Conservation (phyloP, 805 yeast species). For the Candida boleticola region DNA sequence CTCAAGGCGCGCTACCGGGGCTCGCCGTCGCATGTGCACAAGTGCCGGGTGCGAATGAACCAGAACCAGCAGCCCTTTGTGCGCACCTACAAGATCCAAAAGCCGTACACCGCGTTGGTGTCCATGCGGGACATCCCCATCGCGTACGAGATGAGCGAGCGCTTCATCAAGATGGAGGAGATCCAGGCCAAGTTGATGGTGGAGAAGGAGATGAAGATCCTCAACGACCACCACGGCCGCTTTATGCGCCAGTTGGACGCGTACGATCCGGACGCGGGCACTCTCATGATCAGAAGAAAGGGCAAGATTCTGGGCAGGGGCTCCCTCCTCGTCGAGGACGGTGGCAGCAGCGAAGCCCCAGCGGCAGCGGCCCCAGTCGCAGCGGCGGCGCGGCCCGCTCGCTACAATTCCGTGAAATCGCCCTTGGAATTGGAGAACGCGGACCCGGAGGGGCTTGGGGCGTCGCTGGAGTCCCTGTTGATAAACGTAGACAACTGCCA, state of each 20-base stretch:
- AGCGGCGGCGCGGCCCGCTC: neutral
- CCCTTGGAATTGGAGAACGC: neutral
- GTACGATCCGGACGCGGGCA: slow-evolving; percentile 3
- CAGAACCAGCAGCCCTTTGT: neutral
- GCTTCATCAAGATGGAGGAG: slow-evolving; percentile 45
- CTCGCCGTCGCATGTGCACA: neutral
- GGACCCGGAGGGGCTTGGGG: neutral
- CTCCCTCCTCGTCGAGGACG: too few relatives aligned
- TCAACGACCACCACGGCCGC: slow-evolving; percentile 13
- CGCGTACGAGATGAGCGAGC: slow-evolving; percentile 50
- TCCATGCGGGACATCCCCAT: slow-evolving; percentile 48
- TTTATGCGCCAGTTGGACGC: slow-evolving; percentile 6
- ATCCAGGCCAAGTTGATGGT: slow-evolving; percentile 25
- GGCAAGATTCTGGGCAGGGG: neutral
- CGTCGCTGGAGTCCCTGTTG: neutral
- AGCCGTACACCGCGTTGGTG: slow-evolving; percentile 18
- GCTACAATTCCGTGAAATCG: neutral
- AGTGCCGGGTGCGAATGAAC: slow-evolving; percentile 2
- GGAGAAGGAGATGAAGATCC: slow-evolving; percentile 16
- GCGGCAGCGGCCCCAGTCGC: neutral
- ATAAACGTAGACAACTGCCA: neutral
- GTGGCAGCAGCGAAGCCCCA: too few relatives aligned
- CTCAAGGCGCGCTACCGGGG: slow-evolving; percentile 16
- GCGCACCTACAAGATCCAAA: slow-evolving; percentile 9
- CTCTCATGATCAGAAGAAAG: slow-evolving; percentile 6